Base-by-base conservation (phyloP, 164 flowering plant species). In the Tinospora cordifolia region DNA sequence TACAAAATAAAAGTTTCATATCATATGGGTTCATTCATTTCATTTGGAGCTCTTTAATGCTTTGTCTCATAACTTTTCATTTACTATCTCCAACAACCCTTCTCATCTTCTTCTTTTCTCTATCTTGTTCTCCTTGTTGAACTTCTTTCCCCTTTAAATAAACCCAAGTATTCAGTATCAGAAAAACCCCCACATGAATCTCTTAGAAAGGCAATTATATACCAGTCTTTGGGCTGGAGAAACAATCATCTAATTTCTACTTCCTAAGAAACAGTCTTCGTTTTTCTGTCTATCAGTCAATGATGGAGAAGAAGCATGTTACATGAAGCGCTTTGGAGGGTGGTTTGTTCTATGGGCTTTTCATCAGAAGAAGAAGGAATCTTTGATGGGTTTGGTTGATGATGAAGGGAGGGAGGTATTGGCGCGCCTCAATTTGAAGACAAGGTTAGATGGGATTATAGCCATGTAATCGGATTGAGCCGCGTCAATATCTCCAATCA, bases 391-490 rank as follows among this genome's bases (percentile, higher is more conserved):
- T 19, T 19, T 54, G 24, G 3, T 19, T 54, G 58, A 17, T 44
- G 14, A n/a, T 15, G 58, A 51, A 13, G 25, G 34, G 57, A 68
- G 22, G 62, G 75, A 77, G 75, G 71, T 79, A 74, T 76, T 76
- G 73, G 62, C 76, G 70, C 30, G 78, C 58, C 75, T 75, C 78
- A 76, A 75, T 78, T 71, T 75, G 81, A 69, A 62, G 65, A 68
- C 77, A 67, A 60, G 64, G 76, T 58, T 72, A 72, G 46, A 63
- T 57, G 75, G 75, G 65, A 27, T 66, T 34, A 67, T 69, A 75
- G 77, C 84, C 81, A 75, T 78, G 79, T 76, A 72, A 68, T 81
- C 70, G 75, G 76, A 78, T 78, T 77, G 75, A 77, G 76, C 84
- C 79, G 79, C 79, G 79, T 76, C 79, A 76, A 76, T 76, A 76